Percentiles rank a stretch among this genome's conserved stretches.
Conservation (phyloP, 257 asterid species). For the Leptodermis oblonga region DNA sequence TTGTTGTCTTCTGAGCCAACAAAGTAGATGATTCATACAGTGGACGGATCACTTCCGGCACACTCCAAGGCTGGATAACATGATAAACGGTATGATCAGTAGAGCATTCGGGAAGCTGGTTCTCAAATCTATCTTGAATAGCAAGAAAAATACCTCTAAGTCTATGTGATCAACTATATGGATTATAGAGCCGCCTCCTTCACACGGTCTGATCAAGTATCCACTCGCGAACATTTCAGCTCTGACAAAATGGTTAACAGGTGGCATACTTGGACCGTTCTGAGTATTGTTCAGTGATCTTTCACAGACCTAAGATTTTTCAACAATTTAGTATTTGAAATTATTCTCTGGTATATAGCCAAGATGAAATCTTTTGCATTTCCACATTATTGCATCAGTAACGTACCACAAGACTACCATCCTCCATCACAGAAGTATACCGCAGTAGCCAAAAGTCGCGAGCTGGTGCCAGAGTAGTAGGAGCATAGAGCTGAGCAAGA, state of each 20-base stretch:
- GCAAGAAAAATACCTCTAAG: slow-evolving; percentile 53
- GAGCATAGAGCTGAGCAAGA: slow-evolving; percentile 73
- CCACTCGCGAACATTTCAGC: slow-evolving; percentile 93
- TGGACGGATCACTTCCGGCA: slow-evolving; percentile 93
- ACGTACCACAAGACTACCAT: slow-evolving; percentile 94
- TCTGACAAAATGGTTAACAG: slow-evolving; percentile 77
- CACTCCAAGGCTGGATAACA: slow-evolving; percentile 84
- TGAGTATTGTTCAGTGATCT: slow-evolving; percentile 93
- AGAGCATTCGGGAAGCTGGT: neutral
- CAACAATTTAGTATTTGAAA: neutral
- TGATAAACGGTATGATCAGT: neutral
- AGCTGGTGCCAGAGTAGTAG: slow-evolving; percentile 88
- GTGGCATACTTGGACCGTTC: slow-evolving; percentile 96
- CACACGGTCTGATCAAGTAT: slow-evolving; percentile 91
- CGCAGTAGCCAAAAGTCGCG: slow-evolving; percentile 97
- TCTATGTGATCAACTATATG: slow-evolving; percentile 92
- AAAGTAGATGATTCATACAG: slow-evolving; percentile 80
- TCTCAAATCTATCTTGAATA: neutral
- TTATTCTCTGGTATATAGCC: neutral
- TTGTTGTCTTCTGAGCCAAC: slow-evolving; percentile 84
- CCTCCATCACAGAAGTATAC: slow-evolving; percentile 93
- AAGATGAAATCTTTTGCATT: slow-evolving; percentile 1
- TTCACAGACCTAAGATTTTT: slow-evolving; percentile 61
- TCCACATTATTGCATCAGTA: neutral
- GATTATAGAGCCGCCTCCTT: slow-evolving; percentile 95